Conservation (phyloP, 2,329 filamentous ascomycete genomes). For the Nemania abortiva region DNA sequence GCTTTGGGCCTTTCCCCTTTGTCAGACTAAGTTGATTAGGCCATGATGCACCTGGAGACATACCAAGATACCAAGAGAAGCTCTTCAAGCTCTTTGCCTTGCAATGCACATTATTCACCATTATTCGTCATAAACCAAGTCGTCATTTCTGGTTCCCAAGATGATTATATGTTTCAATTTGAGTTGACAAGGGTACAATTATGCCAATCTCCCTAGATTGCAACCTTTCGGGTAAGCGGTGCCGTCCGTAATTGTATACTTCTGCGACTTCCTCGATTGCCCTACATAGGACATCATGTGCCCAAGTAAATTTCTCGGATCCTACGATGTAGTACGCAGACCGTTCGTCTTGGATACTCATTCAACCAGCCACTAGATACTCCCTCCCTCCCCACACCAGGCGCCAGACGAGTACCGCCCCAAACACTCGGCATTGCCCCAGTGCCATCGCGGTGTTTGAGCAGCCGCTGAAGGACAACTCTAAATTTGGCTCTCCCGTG, state of each 20-base stretch:
- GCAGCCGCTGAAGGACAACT: conserved; percentile 11
- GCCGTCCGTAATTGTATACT: not conserved
- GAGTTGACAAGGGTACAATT: conserved; percentile 1
- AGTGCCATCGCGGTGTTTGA: conserved; percentile 1
- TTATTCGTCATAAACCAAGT: conserved; percentile 3
- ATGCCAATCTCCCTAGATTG: not conserved
- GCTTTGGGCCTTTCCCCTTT: conserved; percentile 11
- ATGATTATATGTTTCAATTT: conserved; percentile 1
- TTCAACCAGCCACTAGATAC: not conserved
- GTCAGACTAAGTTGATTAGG: conserved; percentile 20
- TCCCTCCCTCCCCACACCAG: too few relatives aligned
- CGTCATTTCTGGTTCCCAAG: not conserved
- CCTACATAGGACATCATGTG: not conserved
- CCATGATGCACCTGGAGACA: conserved; percentile 17
- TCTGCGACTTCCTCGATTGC: not conserved
- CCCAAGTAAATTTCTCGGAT: conserved; percentile 3
- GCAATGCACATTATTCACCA: conserved; percentile 17
- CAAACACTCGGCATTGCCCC: conserved; percentile 6
- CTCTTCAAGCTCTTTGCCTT: conserved; percentile 21
- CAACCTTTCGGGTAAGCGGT: not conserved
- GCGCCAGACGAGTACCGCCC: conserved; percentile 6
- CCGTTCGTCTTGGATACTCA: conserved; percentile 20
- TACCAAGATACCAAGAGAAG: conserved; percentile 29
- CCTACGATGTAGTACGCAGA: not conserved
- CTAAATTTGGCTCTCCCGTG: not conserved